Evolutionary conservation across 2,329 filamentous ascomycete species (phyloP), one percentile per base, ranked within the genome.

Genomic region (Apiospora malaysiana): DNA sequence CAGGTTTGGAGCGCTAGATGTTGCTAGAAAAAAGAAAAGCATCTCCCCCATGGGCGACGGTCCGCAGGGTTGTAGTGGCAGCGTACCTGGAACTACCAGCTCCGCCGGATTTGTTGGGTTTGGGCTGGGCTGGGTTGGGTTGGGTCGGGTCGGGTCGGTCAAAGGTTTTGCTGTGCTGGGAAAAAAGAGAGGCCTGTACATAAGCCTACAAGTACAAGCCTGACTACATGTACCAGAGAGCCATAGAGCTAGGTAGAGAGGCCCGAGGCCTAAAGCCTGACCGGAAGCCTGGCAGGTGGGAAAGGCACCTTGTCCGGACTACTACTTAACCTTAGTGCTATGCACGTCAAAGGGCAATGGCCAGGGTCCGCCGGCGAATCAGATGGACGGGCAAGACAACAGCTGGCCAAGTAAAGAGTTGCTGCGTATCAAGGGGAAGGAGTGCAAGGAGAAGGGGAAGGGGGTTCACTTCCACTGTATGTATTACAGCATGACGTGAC

Each of bases 341-440:
- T 59, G 72, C 72, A 75, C 68, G 69, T 75, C 73, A 71, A 75
- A 75, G 74, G 73, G 74, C 69, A 74, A 75, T 74, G 75, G 69
- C 68, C 70, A 56, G 68, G 69, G 68, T 49, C 37, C 14, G 69
- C 42, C 27, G 25, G 59, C 74, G 73, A 75, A 75, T 75, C 74
- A 75, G 45, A 66, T 2, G 45, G 45, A 21, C 14, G n/a, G 27
- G 66, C 65, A 59, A 9, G 51, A 59, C 51, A 32, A 37, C 51
- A 59, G 27, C 51, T 37, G 51, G 51, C 51, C 51, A 27, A 59
- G 51, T 59, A 37, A 32, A 59, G 51, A 59, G 51, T 37, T 59
- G 32, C 51, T 59, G 51, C 51, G 51, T 59, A 59, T 66, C 40
- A 66, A 66, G 65, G 65, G 32, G 59, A 40, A 66, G 59, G 25